Conservation (phyloP, 495 filamentous ascomycete genomes). For the Lasiosphaeriaceae sp. region DNA sequence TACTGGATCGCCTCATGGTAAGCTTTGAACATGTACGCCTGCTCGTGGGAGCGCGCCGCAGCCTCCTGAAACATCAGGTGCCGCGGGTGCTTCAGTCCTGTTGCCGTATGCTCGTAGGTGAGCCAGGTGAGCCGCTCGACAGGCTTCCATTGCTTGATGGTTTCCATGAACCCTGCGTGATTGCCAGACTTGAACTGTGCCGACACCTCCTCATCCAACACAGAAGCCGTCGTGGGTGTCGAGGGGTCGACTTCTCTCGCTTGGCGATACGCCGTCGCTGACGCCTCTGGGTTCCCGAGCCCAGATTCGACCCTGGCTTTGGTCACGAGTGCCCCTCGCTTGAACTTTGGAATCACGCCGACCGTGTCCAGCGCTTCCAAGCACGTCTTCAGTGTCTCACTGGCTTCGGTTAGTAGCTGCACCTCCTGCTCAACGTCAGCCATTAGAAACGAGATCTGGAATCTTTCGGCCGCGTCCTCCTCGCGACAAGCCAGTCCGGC, state of each 20-base stretch:
- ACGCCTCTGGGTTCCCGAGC: background rate
- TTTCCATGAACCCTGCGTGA: background rate
- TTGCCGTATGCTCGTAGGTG: background rate
- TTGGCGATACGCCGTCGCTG: background rate
- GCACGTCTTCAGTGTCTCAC: background rate
- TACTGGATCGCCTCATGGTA: background rate
- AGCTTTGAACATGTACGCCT: background rate
- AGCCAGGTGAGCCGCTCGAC: background rate
- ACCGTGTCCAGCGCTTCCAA: background rate
- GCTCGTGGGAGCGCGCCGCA: background rate
- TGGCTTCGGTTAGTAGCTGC: background rate
- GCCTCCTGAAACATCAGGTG: background rate
- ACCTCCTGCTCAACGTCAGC: background rate
- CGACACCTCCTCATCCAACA: background rate
- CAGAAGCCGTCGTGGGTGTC: background rate
- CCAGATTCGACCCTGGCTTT: background rate
- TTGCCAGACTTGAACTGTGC: background rate
- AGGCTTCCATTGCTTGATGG: background rate
- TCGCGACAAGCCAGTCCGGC: background rate
- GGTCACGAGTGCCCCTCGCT: background rate
- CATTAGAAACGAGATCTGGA: background rate
- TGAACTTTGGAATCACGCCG: background rate
- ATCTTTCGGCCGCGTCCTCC: background rate
- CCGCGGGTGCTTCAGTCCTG: background rate
- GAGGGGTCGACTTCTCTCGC: background rate